Conservation (phyloP, 306 rosid species). For the Corylus heterophylla region DNA sequence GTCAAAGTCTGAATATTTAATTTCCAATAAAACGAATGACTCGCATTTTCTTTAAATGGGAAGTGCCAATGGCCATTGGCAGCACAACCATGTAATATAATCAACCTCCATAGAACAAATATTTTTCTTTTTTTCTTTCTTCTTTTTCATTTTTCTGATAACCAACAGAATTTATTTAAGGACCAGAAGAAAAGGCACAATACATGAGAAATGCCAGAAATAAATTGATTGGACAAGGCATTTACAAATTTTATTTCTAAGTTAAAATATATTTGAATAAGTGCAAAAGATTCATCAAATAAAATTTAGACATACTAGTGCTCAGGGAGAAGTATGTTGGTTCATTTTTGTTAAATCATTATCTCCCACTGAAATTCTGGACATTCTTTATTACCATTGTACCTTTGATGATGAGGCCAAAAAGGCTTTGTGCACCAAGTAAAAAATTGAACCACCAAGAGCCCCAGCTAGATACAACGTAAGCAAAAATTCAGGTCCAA, state of each 20-base stretch:
- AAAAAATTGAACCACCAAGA: conserved; percentile 72
- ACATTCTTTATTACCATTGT: conserved; percentile 16
- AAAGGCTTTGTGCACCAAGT: conserved; percentile 57
- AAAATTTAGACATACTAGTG: not conserved
- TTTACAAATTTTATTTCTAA: not conserved
- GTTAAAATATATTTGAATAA: not conserved
- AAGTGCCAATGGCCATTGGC: conserved; percentile 12
- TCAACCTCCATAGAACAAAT: not conserved
- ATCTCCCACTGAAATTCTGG: conserved; percentile 3
- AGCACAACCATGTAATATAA: conserved; percentile 5
- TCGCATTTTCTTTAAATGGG: conserved; percentile 19
- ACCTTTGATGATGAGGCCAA: conserved; percentile 77
- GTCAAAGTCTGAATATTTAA: conserved; percentile 1
- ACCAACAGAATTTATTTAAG: not conserved
- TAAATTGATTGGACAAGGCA: not conserved
- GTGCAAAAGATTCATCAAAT: not conserved
- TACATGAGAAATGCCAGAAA: not conserved
- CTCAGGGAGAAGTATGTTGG: not conserved
- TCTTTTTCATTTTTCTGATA: not conserved
- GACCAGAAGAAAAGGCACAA: not conserved
- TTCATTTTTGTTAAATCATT: not conserved
- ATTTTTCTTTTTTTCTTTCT: not conserved
- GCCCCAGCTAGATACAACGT: conserved; percentile 87
- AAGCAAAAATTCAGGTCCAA: conserved; percentile 76
- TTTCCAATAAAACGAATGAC: conserved; percentile 13